Conservation (phyloP, 23 red algal species). For the Gracilariopsis chorda region DNA sequence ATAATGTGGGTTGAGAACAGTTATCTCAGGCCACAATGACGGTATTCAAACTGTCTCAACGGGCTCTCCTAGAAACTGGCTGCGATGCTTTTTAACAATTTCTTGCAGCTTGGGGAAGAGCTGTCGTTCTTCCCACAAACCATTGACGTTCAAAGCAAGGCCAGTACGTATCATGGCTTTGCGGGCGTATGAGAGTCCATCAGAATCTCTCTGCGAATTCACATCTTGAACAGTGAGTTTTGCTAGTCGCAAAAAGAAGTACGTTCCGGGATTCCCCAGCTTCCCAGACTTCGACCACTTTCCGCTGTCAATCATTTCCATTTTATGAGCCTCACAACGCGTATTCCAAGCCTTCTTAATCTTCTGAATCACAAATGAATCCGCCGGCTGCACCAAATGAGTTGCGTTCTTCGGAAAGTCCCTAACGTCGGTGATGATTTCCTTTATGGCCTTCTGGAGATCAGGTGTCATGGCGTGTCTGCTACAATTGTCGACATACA, state of each 20-base stretch:
- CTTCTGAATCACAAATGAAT: slow-evolving; percentile 12
- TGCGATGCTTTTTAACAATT: no score
- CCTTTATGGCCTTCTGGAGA: not conserved
- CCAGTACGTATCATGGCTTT: no score
- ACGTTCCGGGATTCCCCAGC: slow-evolving; percentile 18
- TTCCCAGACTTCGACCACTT: not conserved
- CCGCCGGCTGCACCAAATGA: not conserved
- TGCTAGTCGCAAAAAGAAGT: not conserved
- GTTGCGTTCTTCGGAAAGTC: slow-evolving; percentile 24
- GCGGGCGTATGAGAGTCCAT: no score
- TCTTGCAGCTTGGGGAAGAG: no score
- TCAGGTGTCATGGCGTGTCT: not conserved
- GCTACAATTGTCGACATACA: slow-evolving; percentile 12
- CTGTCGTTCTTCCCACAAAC: no score
- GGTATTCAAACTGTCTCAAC: no score
- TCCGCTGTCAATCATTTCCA: not conserved
- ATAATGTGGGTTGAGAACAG: no score
- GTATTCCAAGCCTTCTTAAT: not conserved
- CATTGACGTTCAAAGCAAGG: no score
- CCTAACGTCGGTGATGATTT: not conserved
- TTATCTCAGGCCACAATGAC: no score
- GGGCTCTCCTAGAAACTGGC: no score
- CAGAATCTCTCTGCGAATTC: no score
- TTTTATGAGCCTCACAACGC: slow-evolving; percentile 16
- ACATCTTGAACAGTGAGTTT: no score